Base-by-base conservation (phyloP, 2,329 filamentous ascomycete species). In the Claviceps sorghi region DNA sequence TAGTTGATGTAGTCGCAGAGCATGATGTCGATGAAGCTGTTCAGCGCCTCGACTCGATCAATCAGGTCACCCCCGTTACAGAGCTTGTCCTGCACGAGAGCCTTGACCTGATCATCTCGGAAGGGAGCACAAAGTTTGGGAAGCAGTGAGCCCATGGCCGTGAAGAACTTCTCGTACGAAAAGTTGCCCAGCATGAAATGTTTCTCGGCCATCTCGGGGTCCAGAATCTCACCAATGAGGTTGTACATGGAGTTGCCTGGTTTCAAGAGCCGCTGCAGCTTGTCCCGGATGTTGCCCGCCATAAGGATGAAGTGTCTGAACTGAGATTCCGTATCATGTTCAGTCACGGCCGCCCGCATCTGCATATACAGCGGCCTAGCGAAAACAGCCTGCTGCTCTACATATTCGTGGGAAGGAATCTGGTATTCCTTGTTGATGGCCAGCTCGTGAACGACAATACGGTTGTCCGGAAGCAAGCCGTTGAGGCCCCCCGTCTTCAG, bases 1-100 rank as follows among this genome's bases (percentile, higher is more conserved):
- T 88, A 91, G 63, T 93, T 93, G 54, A 86, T 83, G 61, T 90
- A 89, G 60, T 93, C 87, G 54, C 88, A 80, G 26, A 86, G 79
- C 69, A 91, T 83, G 38, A 84, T 71, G 60, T 93, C 84, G 52
- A 90, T 85, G 58, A 88, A 84, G 32, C 81, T 78, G 51, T 88
- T 78, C 2, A 93, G 72, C 15, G 83, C 82, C 67, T 88, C 83
- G 1, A 91, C 76, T 56, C 87, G 83, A 61, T 86, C 82, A 17
- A 89, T 84, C 60, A 89, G 79, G 62, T 82, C 77, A 4, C 81
- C 79, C 22, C 81, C 79, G 22, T 75, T 71, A 47, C 67, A 66
- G 9, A 83, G 69, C 57, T 80, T 77, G 54, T 82, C 79, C 49
- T 84, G 77, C 1, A 82, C 72, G 21, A 91, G 67, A 2, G 77